Evolutionary conservation across 2,329 filamentous ascomycete genomes (phyloP), one percentile per base, ranked within the genome.

Genomic region (Elsinoe batatas): DNA sequence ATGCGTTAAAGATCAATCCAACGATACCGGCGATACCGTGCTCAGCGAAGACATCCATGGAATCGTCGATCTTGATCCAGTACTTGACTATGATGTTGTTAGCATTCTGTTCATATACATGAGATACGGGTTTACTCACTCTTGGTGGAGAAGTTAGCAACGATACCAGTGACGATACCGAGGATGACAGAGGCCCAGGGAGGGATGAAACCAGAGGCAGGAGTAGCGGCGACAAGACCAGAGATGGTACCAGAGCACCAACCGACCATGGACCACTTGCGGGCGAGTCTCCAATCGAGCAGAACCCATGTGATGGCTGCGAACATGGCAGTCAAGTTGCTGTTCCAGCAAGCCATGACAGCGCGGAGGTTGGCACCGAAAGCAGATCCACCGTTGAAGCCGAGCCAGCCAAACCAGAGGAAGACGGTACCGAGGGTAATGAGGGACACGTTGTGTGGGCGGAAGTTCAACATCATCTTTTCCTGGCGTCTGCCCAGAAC

Each of bases 391-490:
- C 91, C 93, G 78, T 98, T 98, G 82, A 98, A 98, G 56, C 91
- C 93, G 61, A 98, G 79, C 93, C 93, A 98, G 67, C 93, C 93
- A 67, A 97, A 97, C 91, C 91, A 97, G 56, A 98, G 88, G 65
- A 98, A 81, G 61, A 95, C 81, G 3, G 93, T 97, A 60, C 93
- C 93, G 64, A 97, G 85, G 0, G 93, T 91, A 73, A 98, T 95
- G 67, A 97, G 81, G 5, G 91, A 95, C 62, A 97, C 93, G 76
- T 98, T 98, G 79, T 98, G 93, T 15, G 93, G 93, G 63, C 93
- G 88, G 81, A 97, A 97, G 80, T 97, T 97, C 74, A 96, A 82
- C 88, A 97, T 96, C 90, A 97, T 96, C 77, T 90, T 93, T 77
- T 97, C 91, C 76, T 96, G 93, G 63, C 93, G 89, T 67, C 90